Conservation (phyloP, 345 rosid species). For the Bruguiera gymnorhiza region DNA sequence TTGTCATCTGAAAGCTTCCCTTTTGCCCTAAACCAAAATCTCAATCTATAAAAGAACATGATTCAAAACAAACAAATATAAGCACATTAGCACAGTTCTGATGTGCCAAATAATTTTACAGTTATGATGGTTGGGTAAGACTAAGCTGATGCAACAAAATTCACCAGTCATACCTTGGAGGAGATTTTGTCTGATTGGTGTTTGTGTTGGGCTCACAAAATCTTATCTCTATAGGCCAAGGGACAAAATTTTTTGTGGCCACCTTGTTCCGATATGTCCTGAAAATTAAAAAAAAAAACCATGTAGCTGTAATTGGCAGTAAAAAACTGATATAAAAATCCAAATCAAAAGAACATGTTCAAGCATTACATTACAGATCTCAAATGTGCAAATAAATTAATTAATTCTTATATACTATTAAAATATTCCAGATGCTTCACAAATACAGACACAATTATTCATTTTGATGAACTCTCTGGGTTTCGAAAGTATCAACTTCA, state of each 20-base stretch:
- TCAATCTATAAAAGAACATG: slow-evolving; percentile 50
- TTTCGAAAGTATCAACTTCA: too few relatives aligned
- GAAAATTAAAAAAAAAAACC: slow-evolving; percentile 23
- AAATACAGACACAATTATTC: too few relatives aligned
- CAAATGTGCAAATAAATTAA: too few relatives aligned
- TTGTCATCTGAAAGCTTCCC: slow-evolving; percentile 95
- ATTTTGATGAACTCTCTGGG: too few relatives aligned
- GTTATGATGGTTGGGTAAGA: neutral
- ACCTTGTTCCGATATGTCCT: slow-evolving; percentile 91
- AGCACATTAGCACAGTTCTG: too few relatives aligned
- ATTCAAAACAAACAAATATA: too few relatives aligned
- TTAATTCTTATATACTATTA: too few relatives aligned
- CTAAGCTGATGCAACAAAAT: slow-evolving; percentile 9
- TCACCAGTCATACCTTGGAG: slow-evolving; percentile 59
- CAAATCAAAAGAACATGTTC: too few relatives aligned
- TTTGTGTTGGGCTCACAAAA: slow-evolving; percentile 72
- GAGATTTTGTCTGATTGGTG: slow-evolving; percentile 77
- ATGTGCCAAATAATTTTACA: neutral
- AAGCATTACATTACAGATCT: too few relatives aligned
- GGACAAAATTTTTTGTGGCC: slow-evolving; percentile 56
- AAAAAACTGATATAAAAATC: too few relatives aligned
- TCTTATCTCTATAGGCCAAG: slow-evolving; percentile 96
- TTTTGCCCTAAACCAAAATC: slow-evolving; percentile 89
- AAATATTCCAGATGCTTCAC: too few relatives aligned
- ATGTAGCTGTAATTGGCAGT: slow-evolving; percentile 3